A percentile compares a stretch with the other conserved stretches of the same genome.
Evolutionary conservation across 257 asterid genomes (phyloP).

Genomic region (Nicotiana undulata): DNA sequence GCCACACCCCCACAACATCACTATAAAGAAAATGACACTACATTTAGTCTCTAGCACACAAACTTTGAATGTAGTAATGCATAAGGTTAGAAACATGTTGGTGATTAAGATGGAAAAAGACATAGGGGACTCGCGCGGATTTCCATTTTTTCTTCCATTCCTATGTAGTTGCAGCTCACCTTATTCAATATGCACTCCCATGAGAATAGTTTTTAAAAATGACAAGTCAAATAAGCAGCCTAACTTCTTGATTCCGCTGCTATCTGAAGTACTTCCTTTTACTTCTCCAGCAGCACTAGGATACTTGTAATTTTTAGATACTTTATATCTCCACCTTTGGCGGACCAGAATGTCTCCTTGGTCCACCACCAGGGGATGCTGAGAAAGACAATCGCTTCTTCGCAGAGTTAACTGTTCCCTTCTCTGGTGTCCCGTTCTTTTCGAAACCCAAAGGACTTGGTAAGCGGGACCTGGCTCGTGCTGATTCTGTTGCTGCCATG

Average conservation of each 20-base stretch:
- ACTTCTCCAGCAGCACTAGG: not conserved
- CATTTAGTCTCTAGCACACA: not conserved
- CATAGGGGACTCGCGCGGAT: too few species aligned
- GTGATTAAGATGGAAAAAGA: not conserved
- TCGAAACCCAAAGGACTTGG: constrained; percentile 43
- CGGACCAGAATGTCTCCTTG: constrained; percentile 35
- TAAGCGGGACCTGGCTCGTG: constrained; percentile 49
- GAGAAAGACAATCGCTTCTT: constrained; percentile 58
- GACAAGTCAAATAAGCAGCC: not conserved
- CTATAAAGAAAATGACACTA: not conserved
- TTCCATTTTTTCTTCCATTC: not conserved
- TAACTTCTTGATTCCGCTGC: not conserved
- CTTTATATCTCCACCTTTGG: constrained; percentile 17
- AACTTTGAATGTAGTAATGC: not conserved
- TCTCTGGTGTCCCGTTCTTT: constrained; percentile 35
- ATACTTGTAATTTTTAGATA: not conserved
- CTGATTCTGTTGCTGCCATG: constrained; percentile 61
- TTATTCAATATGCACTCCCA: constrained; percentile 7
- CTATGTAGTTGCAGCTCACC: not conserved
- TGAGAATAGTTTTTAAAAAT: not conserved
- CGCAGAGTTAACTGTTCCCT: constrained; percentile 20
- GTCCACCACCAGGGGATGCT: constrained; percentile 31
- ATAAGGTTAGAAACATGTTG: constrained; percentile 5
- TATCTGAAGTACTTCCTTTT: not conserved
- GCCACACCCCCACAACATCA: not conserved